Percentiles rank a stretch among this genome's conserved stretches.
Evolutionary conservation across 176 grass and related monocot genomes (phyloP).

Genomic region (Hsuehochloa calcarea): DNA sequence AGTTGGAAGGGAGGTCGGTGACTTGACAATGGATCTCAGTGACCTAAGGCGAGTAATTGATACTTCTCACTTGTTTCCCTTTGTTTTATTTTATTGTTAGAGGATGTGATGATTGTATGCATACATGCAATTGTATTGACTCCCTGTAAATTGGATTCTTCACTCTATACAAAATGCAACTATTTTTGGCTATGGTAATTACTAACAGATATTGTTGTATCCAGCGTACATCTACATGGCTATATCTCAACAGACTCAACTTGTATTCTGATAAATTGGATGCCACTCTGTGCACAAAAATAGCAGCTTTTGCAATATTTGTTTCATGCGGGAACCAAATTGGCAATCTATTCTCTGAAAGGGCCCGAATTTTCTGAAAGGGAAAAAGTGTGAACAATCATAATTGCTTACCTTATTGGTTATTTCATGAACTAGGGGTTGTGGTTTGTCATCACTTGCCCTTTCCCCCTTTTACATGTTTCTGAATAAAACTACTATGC

Average conservation of each 20-base stretch:
- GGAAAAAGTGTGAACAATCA: neutral
- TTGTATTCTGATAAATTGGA: neutral
- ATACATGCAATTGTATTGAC: neutral
- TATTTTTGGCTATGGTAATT: conserved; percentile 11
- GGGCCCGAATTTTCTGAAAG: no score
- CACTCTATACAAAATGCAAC: neutral
- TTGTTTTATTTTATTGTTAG: neutral
- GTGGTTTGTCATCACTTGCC: neutral
- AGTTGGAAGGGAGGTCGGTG: neutral
- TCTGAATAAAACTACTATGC: conserved; percentile 3
- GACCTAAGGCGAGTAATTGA: conserved; percentile 54
- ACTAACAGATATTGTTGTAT: neutral
- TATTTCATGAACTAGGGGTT: neutral
- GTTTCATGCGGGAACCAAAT: neutral
- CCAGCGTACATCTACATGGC: neutral
- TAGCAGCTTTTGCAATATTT: neutral
- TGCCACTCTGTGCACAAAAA: neutral
- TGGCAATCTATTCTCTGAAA: neutral
- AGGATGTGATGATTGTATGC: no score
- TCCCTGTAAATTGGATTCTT: neutral
- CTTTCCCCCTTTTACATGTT: neutral
- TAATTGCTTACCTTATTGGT: neutral
- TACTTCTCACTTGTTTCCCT: neutral
- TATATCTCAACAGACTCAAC: neutral
- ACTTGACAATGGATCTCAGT: conserved; percentile 58